Base-by-base conservation (phyloP, 2,329 filamentous ascomycete genomes). In the Scedosporium boydii region DNA sequence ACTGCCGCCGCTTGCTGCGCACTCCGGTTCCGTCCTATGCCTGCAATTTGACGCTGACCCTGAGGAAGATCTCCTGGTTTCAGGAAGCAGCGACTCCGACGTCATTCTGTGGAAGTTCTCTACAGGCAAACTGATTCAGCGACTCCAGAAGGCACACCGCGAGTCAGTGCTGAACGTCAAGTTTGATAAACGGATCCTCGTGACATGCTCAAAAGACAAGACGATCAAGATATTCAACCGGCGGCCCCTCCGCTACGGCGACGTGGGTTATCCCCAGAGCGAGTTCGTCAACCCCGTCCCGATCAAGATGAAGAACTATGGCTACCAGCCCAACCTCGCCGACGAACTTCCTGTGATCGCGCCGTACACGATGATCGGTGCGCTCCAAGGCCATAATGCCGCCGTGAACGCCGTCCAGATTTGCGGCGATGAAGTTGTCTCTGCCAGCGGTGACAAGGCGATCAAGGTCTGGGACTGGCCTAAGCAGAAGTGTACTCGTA, bases 361-460 rank as follows among this genome's bases (percentile, higher is more conserved):
- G 7, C 82, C 91, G 0, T 96, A 89, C 71, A 87, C 85, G 14
- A 82, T 93, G 68, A 86, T 99, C 44, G 90, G 90, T 70, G 87
- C 82, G 0, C 77, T 99, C 7, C 85, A 90, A 65, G 93, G 93
- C 1, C 95, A 99, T 69, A 84, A 84, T 56, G 95, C 95, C 4
- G 95, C 95, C 1, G 93, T 99, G 59, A 99, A 99, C 71, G 93
- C 95, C 0, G 95, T 99, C 41, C 93, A 98, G 71, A 90, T 99
- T 48, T 82, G 89, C 62, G 89, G 87, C 14, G 83, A 90, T 64
- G 90, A 95, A 68, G 89, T 99, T 59, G 93, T 98, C 2, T 98
- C 95, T 2, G 95, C 93, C 9, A 97, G 93, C 61, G 95, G 95
- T 18, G 95, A 99, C 72, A 87, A 95, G 44, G 86, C 89, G 65